These are phyloP conservation scores for Circinella minor DNA, from an alignment of 371 early-diverging fungal genomes.

Conservation along the genomic window DNA sequence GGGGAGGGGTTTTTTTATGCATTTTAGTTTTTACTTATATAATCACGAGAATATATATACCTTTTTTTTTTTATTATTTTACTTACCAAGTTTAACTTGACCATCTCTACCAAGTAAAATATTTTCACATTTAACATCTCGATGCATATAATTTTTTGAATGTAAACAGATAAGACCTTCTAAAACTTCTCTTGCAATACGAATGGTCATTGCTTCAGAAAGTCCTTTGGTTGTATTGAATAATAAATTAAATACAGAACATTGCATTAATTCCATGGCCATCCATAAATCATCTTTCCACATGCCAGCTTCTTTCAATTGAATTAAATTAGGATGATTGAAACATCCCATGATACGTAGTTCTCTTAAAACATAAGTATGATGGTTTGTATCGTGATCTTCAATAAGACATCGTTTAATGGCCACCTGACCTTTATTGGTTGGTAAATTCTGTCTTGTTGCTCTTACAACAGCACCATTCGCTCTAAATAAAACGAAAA, in stretches of 20 bases:
- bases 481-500: too few relatives aligned
- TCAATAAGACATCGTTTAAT: slow-evolving; percentile 56
- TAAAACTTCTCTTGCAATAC: slow-evolving; percentile 46
- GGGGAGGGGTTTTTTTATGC: too few relatives aligned
- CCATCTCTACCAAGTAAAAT: slow-evolving; percentile 46
- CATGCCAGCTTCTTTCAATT: slow-evolving; percentile 43
- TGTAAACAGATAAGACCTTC: slow-evolving; percentile 53
- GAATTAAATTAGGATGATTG: slow-evolving; percentile 41
- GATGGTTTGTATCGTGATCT: slow-evolving; percentile 49
- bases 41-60: too few relatives aligned
- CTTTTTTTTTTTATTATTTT: not conserved
- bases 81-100: slow-evolving; percentile 50
- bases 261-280: slow-evolving; percentile 56
- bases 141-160: slow-evolving; percentile 54
- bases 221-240: slow-evolving; percentile 45
- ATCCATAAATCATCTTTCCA: slow-evolving; percentile 55
- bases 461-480: slow-evolving; percentile 41
- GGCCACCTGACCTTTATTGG: slow-evolving; percentile 40
- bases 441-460: slow-evolving; percentile 26
- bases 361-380: slow-evolving; percentile 49
- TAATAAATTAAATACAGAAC: slow-evolving; percentile 51
- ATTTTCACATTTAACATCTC: slow-evolving; percentile 59
- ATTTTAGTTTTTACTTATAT: not conserved
- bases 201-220: slow-evolving; percentile 41
- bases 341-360: slow-evolving; percentile 54